Percentiles rank a stretch among this genome's conserved stretches.
phyloP scores from a whole-genome alignment of 805 yeast species.

The Candida insectorum region DNA sequence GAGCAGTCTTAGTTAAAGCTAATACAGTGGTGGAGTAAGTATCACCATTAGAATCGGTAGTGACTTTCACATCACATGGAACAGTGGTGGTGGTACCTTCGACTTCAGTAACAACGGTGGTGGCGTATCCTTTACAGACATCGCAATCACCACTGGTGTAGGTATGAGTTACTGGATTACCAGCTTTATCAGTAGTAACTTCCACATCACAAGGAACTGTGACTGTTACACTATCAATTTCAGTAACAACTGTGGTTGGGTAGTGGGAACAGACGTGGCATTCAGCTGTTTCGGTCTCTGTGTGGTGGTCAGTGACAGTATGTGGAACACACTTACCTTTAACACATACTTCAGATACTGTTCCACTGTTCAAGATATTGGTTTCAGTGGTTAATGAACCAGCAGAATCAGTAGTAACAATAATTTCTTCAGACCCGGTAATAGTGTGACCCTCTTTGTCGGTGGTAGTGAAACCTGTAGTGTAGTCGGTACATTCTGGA shows the following conservation, averaged over 20 bases:
- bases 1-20: background rate
- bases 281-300: background rate
- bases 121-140: constrained; percentile 5
- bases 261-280: constrained; percentile 2
- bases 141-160: constrained; percentile 5
- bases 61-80: constrained; percentile 7
- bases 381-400: constrained; percentile 13
- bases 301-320: constrained; percentile 1
- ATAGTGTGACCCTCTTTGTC: constrained; percentile 2
- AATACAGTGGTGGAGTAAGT: background rate
- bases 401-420: constrained; percentile 17
- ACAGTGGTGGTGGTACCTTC: constrained; percentile 3
- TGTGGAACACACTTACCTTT: constrained; percentile 10
- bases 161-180: constrained; percentile 3
- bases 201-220: constrained; percentile 15
- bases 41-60: constrained; percentile 1
- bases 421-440: constrained; percentile 5
- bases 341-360: constrained; percentile 7
- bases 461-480: constrained; percentile 6
- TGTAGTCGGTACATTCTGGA: constrained; percentile 10
- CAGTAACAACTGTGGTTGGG: constrained; percentile 9
- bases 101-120: constrained; percentile 8
- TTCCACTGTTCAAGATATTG: constrained; percentile 1
- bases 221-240: constrained; percentile 6
- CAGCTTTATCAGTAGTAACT: constrained; percentile 4